phyloP scores from a whole-genome alignment of 495 filamentous ascomycete species.

The Aspergillus carlsbadensis region DNA sequence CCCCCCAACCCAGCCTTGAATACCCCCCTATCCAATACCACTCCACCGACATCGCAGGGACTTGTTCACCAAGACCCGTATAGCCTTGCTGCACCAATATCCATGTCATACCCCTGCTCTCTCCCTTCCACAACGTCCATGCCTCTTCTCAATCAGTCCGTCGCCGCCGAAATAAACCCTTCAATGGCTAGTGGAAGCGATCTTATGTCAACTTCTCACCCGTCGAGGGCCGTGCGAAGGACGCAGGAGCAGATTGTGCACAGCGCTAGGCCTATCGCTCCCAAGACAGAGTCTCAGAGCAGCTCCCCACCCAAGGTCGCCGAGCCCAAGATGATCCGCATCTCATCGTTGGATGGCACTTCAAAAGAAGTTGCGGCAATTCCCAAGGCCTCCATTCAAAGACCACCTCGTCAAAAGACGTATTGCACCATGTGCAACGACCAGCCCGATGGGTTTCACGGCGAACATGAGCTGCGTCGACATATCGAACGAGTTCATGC shows the following conservation, averaged over 20 bases:
- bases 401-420: conserved; percentile 75
- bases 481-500: conserved; percentile 82
- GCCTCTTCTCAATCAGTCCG: conserved; percentile 16
- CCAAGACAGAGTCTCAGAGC: conserved; percentile 36
- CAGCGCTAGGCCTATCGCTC: conserved; percentile 44
- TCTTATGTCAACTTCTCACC: conserved; percentile 25
- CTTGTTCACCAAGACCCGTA: conserved; percentile 28
- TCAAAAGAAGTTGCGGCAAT: conserved; percentile 62
- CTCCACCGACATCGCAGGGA: conserved; percentile 27
- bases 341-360: conserved; percentile 58
- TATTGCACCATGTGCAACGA: conserved; percentile 72
- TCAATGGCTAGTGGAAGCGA: conserved; percentile 37
- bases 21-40: conserved; percentile 25
- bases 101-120: conserved; percentile 34
- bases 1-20: conserved; percentile 32
- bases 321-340: conserved; percentile 52
- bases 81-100: conserved; percentile 25
- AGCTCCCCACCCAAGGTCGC: conserved; percentile 27
- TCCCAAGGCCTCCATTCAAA: conserved; percentile 67
- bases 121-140: conserved; percentile 31
- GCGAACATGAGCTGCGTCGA: conserved; percentile 88
- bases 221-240: conserved; percentile 41
- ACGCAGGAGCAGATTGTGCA: conserved; percentile 46
- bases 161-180: conserved; percentile 35
- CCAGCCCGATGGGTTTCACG: conserved; percentile 83